phyloP scores from a whole-genome alignment of 306 rosid genomes.

The Prunus armeniaca region DNA sequence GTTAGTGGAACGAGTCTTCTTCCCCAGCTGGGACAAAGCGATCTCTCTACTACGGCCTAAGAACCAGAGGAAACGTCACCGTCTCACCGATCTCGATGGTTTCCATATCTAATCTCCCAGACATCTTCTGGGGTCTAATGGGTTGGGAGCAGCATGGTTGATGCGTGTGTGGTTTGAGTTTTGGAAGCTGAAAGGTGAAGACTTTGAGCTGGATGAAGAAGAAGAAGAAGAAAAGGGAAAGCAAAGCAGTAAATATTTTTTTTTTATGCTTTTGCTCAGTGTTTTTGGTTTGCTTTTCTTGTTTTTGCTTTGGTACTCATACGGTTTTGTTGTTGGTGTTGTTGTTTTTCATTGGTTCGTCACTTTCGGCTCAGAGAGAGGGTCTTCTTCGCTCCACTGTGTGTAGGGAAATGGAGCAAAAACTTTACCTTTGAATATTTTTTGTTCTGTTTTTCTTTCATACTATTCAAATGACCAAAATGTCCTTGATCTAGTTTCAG shows the following conservation, averaged over 20 bases:
- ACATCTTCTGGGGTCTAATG: slow-evolving; percentile 28
- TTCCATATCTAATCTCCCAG: slow-evolving; percentile 25
- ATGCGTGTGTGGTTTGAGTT: not conserved
- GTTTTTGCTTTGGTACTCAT: slow-evolving; percentile 12
- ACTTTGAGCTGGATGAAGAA: slow-evolving; percentile 10
- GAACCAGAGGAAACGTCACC: slow-evolving; percentile 30
- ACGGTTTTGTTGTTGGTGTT: slow-evolving; percentile 1
- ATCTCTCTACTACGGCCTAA: slow-evolving; percentile 29
- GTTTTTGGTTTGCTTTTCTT: slow-evolving; percentile 8
- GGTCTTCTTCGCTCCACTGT: slow-evolving; percentile 38
- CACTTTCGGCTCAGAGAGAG: slow-evolving; percentile 63
- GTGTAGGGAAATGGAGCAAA: slow-evolving; percentile 33
- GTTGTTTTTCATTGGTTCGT: slow-evolving; percentile 64
- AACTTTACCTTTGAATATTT: slow-evolving; percentile 1
- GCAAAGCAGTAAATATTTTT: not conserved
- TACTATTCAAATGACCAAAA: slow-evolving; percentile 11
- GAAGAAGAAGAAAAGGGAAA: slow-evolving; percentile 11
- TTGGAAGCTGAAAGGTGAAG: not conserved
- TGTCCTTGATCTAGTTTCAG: slow-evolving; percentile 22
- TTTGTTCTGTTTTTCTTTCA: not conserved
- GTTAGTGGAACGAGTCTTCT: slow-evolving; percentile 2
- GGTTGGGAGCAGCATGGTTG: slow-evolving; percentile 18
- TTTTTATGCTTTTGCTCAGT: slow-evolving; percentile 7
- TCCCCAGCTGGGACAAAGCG: slow-evolving; percentile 15
- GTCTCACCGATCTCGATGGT: slow-evolving; percentile 43